Base-by-base conservation (phyloP, 2,329 filamentous ascomycete species). In the Thielaviopsis ethacetica region DNA sequence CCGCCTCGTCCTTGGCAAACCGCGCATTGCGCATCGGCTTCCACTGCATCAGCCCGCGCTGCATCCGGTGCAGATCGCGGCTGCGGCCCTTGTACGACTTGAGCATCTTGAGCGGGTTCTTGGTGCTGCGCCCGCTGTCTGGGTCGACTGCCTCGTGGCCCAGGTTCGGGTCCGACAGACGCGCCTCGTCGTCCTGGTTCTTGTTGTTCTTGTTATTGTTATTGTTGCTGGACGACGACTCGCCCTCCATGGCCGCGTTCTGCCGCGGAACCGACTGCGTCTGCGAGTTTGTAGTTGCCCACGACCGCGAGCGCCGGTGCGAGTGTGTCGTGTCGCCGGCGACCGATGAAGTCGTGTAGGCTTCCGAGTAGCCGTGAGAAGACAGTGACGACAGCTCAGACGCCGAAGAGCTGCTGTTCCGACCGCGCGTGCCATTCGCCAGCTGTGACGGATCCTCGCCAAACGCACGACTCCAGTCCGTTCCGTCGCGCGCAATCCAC, bases 41-140 rank as follows among this genome's bases (percentile, higher is more conserved):
- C 90, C 91, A 97, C 70, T 97, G 91, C 88, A 96, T 95, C 67
- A 95, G 66, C 0, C 91, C 91, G 12, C 91, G 79, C 65, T 96
- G 90, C 72, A 91, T 89, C 0, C 91, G 81, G 68, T 91, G 85
- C 68, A 96, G 76, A 53, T 86, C 83, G 63, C 85, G 82, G 67
- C 84, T 88, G 62, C 82, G 78, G 59, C 76, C 75, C 65, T 82
- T 83, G 68, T 85, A 82, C 22, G 84, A 78, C 67, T 83, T 83
- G 67, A 78, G 75, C 64, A 77, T 73, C 64, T 75, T 75, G 61
- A 81, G 70, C 0, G 80, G 81, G 63, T 81, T 81, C 65, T 73
- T 77, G 65, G 71, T 73, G 59, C 67, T 68, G 38, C 64, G 66
- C 57, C 67, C 68, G 56, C 65, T 70, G 15, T 62, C 62, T 49